Evolutionary conservation across 148 eudicot species (phyloP), one percentile per base, ranked within the genome.

Genomic region (Dianthus caryophyllus): DNA sequence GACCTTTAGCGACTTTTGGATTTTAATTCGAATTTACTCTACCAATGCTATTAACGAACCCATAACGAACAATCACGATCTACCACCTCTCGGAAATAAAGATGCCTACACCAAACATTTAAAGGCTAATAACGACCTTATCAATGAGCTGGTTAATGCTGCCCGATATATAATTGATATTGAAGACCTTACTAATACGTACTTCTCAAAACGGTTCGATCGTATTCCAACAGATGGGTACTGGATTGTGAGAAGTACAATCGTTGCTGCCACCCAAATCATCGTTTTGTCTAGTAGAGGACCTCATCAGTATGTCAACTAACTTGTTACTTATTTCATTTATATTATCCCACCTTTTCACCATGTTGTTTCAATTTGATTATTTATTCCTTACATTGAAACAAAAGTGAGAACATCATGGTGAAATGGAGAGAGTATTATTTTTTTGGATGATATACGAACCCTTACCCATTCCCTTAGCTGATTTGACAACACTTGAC

Each of bases 1-100:
- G 20, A 68, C 71, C 39, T 81, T 71, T 24, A 83, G 84, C 6
- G 87, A 84, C 31, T 84, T 81, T 55, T 84, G 87, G 87, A 83
- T 84, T 21, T 77, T 84, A 1, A 77, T 79, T 9, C 83, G 81
- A 63, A 71, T 78, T 69, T 84, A 73, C 71, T 51, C 79, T 10
- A 71, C 78, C 30, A 84, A 84, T 63, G 70, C 66, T 21, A 71
- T 84, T 5, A 80, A 82, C 30, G 79, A 81, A 74, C 77, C 87
- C 17, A 81, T 78, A 81, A 84, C 87, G 5, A 33, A 62, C 8
- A 79, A 81, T 4, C 74, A 72, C 71, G 76, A 76, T 50, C 54
- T 76, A 25, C 80, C 79, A 43, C 13, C 18, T 20, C 24, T 76
- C 43, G 63, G 66, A 81, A 84, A 68, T 79, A 81, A 63, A 2